Evolutionary conservation across 73 alveolate species (phyloP), one percentile per base, ranked within the genome.

Genomic region (Paramecium bursaria): DNA sequence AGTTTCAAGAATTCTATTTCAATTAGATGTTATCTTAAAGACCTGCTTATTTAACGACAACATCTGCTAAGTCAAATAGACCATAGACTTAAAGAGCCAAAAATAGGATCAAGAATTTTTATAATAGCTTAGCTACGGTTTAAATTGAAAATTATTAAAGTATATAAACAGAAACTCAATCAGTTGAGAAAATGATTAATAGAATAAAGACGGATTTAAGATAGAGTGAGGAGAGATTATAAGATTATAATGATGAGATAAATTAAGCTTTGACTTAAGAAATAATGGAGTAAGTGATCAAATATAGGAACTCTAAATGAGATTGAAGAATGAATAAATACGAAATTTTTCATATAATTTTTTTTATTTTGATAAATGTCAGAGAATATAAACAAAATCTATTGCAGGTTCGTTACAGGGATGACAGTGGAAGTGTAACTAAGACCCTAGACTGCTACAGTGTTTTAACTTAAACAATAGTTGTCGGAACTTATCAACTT

Each of bases 301-400:
- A 67, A 67, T 67, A 67, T 67, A 67, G 33, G 44, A 67, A 67
- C 31, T 30, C 33, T 57, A 57, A 30, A 30, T 30, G 33, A 57
- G 33, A 57, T 57, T 30, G 33, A n/a, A n/a, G n/a, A n/a, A n/a
- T n/a, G n/a, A n/a, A n/a, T n/a, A n/a, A n/a, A n/a, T n/a, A n/a
- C n/a, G n/a, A n/a, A n/a, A n/a, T n/a, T n/a, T n/a, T n/a, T n/a
- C n/a, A n/a, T n/a, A n/a, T n/a, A n/a, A n/a, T n/a, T n/a, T n/a
- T n/a, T n/a, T n/a, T n/a, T n/a, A n/a, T n/a, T n/a, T n/a, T 57
- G 33, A 57, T 23, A 57, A 57, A 57, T 57, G 76, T 14, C 50
- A 27, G 52, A 35, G 2, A n/a, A n/a, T n/a, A 39, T 67, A 22
- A 19, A 67, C 17, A 67, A 67, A 0, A 33, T 67, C 3, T 67